phyloP scores from a whole-genome alignment of 2,329 filamentous ascomycete species.

The Aspergillus sp. region DNA sequence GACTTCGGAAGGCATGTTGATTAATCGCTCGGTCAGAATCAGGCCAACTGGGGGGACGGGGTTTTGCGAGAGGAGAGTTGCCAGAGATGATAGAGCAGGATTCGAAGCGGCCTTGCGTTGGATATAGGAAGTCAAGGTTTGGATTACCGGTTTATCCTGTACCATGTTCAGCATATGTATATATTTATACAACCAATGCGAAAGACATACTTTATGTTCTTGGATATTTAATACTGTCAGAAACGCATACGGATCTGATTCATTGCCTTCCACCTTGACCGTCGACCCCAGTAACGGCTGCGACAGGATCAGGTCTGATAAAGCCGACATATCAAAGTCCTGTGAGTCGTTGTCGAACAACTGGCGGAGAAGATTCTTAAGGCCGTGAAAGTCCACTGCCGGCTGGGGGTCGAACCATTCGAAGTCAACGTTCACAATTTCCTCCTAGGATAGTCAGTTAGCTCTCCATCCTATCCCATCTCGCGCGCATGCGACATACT shows the following conservation, averaged over 20 bases:
- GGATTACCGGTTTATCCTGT: slow-evolving; percentile 62
- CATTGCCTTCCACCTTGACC: slow-evolving; percentile 93
- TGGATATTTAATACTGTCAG: slow-evolving; percentile 77
- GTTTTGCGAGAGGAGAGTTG: slow-evolving; percentile 49
- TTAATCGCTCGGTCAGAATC: slow-evolving; percentile 82
- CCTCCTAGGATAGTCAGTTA: slow-evolving; percentile 21
- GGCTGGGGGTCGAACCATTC: slow-evolving; percentile 97
- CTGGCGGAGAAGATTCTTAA: slow-evolving; percentile 82
- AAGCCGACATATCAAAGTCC: slow-evolving; percentile 76
- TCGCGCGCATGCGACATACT: slow-evolving; percentile 12
- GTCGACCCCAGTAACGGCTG: slow-evolving; percentile 87
- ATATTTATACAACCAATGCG: slow-evolving; percentile 1
- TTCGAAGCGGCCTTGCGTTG: slow-evolving; percentile 45
- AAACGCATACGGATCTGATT: slow-evolving; percentile 86
- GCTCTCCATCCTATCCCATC: too few relatives aligned
- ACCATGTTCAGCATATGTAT: neutral
- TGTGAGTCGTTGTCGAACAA: slow-evolving; percentile 82
- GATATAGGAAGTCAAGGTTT: slow-evolving; percentile 65
- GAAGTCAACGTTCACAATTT: slow-evolving; percentile 91
- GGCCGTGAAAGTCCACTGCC: slow-evolving; percentile 85
- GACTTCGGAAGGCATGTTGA: slow-evolving; percentile 94
- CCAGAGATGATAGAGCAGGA: slow-evolving; percentile 49
- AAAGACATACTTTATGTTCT: slow-evolving; percentile 53
- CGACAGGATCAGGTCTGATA: slow-evolving; percentile 77
- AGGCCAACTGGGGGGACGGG: slow-evolving; percentile 62